Evolutionary conservation across 495 filamentous ascomycete genomes (phyloP).

Genomic region (Daldinia childiae): DNA sequence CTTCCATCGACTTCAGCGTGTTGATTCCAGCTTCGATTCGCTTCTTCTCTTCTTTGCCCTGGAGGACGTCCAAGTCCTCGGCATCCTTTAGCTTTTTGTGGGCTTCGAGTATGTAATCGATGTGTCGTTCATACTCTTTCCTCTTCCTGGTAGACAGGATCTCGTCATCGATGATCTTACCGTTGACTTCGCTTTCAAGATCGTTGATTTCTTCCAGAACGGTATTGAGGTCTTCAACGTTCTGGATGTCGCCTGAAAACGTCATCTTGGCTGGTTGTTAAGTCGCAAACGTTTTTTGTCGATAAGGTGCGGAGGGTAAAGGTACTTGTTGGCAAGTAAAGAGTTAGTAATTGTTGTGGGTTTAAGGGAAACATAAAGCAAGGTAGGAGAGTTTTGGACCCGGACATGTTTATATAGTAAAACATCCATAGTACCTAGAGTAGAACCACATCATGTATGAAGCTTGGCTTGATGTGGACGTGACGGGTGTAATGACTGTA

Average conservation of each 20-base stretch:
- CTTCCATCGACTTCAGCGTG: background rate
- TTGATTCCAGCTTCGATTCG: background rate
- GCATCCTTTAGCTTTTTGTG: background rate
- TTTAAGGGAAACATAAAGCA: background rate
- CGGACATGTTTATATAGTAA: background rate
- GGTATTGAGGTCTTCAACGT: background rate
- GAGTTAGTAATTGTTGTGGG: background rate
- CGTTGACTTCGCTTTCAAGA: background rate
- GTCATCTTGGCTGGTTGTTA: background rate
- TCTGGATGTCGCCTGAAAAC: background rate
- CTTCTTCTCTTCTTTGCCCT: background rate
- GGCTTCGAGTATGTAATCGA: background rate
- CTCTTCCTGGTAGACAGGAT: background rate
- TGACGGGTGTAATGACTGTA: background rate
- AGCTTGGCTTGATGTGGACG: background rate
- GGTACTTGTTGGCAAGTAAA: background rate
- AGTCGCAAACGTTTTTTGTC: background rate
- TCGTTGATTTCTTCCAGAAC: background rate
- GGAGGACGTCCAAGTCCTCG: background rate
- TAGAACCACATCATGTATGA: background rate
- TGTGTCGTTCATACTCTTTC: background rate
- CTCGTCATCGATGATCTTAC: background rate
- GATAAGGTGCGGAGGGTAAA: background rate
- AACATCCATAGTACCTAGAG: background rate
- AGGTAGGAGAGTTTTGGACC: background rate